Evolutionary conservation across 2,329 filamentous ascomycete genomes (phyloP).

Genomic region (Xenosphaeropsis pyriputrescens): DNA sequence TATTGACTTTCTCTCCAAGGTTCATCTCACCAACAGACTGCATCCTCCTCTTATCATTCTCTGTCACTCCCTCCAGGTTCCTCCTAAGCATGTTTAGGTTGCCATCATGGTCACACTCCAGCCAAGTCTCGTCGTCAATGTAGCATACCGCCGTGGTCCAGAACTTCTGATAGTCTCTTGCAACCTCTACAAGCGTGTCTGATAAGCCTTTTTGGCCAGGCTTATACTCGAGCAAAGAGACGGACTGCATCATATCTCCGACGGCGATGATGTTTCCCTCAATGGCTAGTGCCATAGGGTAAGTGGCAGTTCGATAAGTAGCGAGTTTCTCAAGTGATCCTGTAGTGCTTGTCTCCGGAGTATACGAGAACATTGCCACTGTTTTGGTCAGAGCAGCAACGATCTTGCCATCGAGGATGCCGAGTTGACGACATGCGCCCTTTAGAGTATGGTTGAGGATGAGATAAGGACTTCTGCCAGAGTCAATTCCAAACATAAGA

Average conservation of each 20-base stretch:
- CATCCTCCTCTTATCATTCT: constrained; percentile 57
- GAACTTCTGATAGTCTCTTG: constrained; percentile 64
- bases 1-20: constrained; percentile 87
- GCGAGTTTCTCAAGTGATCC: constrained; percentile 55
- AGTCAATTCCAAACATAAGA: constrained; percentile 69
- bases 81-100: constrained; percentile 72
- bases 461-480: constrained; percentile 56
- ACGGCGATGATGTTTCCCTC: constrained; percentile 65
- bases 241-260: constrained; percentile 86
- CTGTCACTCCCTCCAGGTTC: constrained; percentile 57
- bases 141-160: constrained; percentile 73
- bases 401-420: constrained; percentile 60
- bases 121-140: constrained; percentile 58
- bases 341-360: constrained; percentile 36
- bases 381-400: constrained; percentile 86
- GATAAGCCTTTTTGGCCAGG: constrained; percentile 38
- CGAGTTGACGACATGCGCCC: constrained; percentile 69
- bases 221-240: constrained; percentile 62
- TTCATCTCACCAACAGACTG: constrained; percentile 68
- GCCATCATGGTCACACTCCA: constrained; percentile 76
- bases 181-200: constrained; percentile 55
- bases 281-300: constrained; percentile 68
- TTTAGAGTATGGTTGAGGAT: constrained; percentile 57
- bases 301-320: constrained; percentile 68
- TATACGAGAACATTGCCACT: constrained; percentile 44